These are phyloP conservation scores for Phytophthora palmivora DNA, from an alignment of 352 stramenopile genomes.

Conservation along the genomic window DNA sequence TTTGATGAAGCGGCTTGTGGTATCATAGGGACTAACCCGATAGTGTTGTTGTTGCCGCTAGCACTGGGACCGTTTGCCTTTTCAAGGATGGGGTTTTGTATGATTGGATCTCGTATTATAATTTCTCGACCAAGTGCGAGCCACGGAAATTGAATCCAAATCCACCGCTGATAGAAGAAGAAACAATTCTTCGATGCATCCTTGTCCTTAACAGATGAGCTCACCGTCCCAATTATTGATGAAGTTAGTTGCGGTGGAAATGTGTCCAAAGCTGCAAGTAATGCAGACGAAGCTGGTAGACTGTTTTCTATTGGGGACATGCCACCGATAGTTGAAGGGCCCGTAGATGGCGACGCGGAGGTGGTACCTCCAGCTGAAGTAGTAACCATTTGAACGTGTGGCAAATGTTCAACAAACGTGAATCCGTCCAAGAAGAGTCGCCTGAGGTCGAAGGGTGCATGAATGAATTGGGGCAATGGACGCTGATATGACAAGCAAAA, in stretches of 20 bases:
- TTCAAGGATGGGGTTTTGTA: constrained; percentile 43
- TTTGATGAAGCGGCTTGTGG: constrained; percentile 14
- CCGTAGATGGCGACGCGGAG: constrained; percentile 24
- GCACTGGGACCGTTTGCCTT: constrained; percentile 25
- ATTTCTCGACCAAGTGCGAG: constrained; percentile 84
- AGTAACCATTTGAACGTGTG: constrained; percentile 42
- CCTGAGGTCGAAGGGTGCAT: constrained; percentile 78
- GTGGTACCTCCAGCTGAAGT: constrained; percentile 21
- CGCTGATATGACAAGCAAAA: constrained; percentile 85
- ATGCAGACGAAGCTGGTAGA: constrained; percentile 32
- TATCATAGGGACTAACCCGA: constrained; percentile 1
- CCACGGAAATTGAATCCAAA: constrained; percentile 95
- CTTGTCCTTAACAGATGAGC: constrained; percentile 44
- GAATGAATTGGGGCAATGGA: constrained; percentile 75
- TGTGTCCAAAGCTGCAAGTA: constrained; percentile 37
- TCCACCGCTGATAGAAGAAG: constrained; percentile 93
- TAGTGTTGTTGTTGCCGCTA: background rate
- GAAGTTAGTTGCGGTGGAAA: constrained; percentile 31
- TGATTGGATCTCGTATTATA: constrained; percentile 51
- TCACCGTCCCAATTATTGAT: constrained; percentile 13
- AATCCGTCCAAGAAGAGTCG: constrained; percentile 78
- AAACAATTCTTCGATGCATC: constrained; percentile 67
- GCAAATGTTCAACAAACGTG: constrained; percentile 69
- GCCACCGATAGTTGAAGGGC: constrained; percentile 9
- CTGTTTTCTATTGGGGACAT: constrained; percentile 22